These are phyloP conservation scores for Flaveria sonorensis DNA, from an alignment of 129 eudicot genomes.

Conservation along the genomic window DNA sequence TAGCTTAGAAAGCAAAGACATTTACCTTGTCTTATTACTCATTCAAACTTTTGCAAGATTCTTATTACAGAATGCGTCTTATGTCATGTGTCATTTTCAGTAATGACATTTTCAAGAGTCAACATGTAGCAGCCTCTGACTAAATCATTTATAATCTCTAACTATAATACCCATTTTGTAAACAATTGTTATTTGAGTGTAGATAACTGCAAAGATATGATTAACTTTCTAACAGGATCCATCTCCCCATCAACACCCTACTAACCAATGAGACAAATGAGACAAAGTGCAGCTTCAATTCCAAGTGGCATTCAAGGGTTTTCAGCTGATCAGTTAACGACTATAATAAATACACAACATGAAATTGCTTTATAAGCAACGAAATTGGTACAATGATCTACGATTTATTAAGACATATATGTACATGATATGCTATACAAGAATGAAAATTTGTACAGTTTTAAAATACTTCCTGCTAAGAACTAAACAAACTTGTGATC, in stretches of 20 bases:
- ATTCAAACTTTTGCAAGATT: background rate
- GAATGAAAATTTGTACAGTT: background rate
- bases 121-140: background rate
- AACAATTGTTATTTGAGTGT: background rate
- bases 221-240: too few relatives aligned
- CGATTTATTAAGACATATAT: background rate
- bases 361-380: background rate
- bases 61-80: background rate
- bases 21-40: background rate
- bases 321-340: too few relatives aligned
- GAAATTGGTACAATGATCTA: background rate
- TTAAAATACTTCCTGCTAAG: too few relatives aligned
- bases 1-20: too few relatives aligned
- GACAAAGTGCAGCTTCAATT: too few relatives aligned
- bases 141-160: background rate
- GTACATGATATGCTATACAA: constrained; percentile 10
- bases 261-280: too few relatives aligned
- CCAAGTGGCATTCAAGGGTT: too few relatives aligned
- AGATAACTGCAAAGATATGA: too few relatives aligned
- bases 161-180: too few relatives aligned
- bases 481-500: background rate
- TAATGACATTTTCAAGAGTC: background rate
- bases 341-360: background rate
- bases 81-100: background rate
- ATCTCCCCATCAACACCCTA: background rate